Evolutionary conservation across 805 yeast genomes (phyloP), one percentile per base, ranked within the genome.

Genomic region (Saccharomycopsis oosterbeekiorum): DNA sequence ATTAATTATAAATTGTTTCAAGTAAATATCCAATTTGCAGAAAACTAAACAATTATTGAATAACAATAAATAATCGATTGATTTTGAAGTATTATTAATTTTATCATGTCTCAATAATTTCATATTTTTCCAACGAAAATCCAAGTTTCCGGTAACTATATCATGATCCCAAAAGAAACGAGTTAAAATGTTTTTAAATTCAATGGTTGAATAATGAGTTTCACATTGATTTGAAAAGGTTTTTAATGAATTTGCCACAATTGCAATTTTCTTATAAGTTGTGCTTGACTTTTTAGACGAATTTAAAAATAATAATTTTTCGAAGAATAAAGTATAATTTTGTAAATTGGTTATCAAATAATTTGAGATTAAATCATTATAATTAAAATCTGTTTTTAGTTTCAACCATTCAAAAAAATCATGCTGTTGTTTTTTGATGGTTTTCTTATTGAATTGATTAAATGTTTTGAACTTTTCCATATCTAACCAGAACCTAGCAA

Each of bases 401-500:
- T 62, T 63, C 11, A 63, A 50, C 65, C 65, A 63, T 34, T 63
- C 62, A 26, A 63, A 55, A 58, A 63, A 63, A 17, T 55, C 55
- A 42, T 59, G 61, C 4, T 58, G 51, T 9, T 58, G 51, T 40
- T 61, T 34, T 15, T 36, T 34, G 4, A 24, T 24, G 11, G n/a
- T 10, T 21, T 47, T 47, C 14, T 15, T 15, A 6, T 21, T 12
- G n/a, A 34, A 47, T 11, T 21, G 34, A 47, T 26, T 21, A 26
- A 47, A 47, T 19, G 59, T 60, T 55, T 63, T 63, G 41, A 59
- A 63, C n/a, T 51, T 21, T 36, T 63, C 65, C 65, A 63, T 63
- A 40, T 63, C 64, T 26, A 63, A 55, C 65, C 65, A 63, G 42
- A 63, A 63, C 34, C 62, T 63, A 19, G 63, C 59, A n/a, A 61